phyloP scores from a whole-genome alignment of 495 filamentous ascomycete genomes.

The Thermothielavioides terrestris region DNA sequence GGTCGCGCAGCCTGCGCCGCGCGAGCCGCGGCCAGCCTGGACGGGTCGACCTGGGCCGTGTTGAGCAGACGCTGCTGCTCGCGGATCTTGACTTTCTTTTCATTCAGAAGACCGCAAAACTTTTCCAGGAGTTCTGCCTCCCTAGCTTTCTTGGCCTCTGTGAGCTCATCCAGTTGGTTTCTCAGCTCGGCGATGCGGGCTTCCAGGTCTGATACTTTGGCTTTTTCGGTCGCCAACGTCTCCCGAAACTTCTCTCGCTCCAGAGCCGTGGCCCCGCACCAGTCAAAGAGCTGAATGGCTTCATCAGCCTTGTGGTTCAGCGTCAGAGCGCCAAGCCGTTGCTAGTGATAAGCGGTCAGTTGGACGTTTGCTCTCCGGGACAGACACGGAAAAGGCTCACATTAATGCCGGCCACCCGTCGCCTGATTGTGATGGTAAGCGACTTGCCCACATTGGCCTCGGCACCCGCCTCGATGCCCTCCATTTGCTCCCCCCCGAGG shows the following conservation, averaged over 20 bases:
- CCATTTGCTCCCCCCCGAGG: slow-evolving; percentile 24
- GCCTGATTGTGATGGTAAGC: slow-evolving; percentile 34
- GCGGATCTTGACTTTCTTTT: slow-evolving; percentile 86
- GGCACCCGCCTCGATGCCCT: slow-evolving; percentile 37
- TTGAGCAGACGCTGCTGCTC: slow-evolving; percentile 66
- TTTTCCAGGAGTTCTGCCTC: slow-evolving; percentile 64
- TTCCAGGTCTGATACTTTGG: slow-evolving; percentile 44
- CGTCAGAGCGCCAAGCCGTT: slow-evolving; percentile 60
- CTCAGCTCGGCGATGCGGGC: slow-evolving; percentile 38
- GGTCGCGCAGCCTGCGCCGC: neutral
- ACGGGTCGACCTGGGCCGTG: slow-evolving; percentile 48
- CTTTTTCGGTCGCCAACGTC: slow-evolving; percentile 37
- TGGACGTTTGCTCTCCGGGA: neutral
- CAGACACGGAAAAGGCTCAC: slow-evolving; percentile 18
- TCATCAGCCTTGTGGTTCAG: slow-evolving; percentile 54
- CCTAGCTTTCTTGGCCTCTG: slow-evolving; percentile 55
- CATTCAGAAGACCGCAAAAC: slow-evolving; percentile 65
- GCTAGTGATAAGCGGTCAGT: slow-evolving; percentile 35
- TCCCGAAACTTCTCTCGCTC: slow-evolving; percentile 22
- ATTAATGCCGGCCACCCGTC: slow-evolving; percentile 40
- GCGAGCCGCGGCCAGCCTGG: slow-evolving; percentile 22
- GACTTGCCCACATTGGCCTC: slow-evolving; percentile 27
- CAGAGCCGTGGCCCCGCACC: slow-evolving; percentile 46
- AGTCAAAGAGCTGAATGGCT: slow-evolving; percentile 63
- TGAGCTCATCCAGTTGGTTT: slow-evolving; percentile 53